Base-by-base conservation (phyloP, 192 early-diverging fungal species). In the Geranomyces variabilis region DNA sequence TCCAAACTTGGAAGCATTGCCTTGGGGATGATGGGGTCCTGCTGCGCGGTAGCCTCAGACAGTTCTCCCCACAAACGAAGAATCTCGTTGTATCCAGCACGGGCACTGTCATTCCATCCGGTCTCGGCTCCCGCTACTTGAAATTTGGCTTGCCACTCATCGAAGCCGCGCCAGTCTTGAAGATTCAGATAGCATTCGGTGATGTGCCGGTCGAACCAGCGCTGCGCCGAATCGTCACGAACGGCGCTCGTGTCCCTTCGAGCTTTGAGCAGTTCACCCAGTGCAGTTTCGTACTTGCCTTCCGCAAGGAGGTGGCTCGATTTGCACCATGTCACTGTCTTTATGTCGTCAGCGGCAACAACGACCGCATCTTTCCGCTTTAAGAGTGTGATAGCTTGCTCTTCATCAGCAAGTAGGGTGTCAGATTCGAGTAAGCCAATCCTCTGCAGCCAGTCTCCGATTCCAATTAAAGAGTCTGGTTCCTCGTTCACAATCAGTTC, bases 391-490 rank as follows among this genome's bases (percentile, higher is more conserved):
- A 60, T 33, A 8, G 17, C 6, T 15, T 53, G 51, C 4, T 3
- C 51, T 24, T 26, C 51, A 33, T 58, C 58, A 0, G 12, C 57
- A 48, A 43, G 34, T 15, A 22, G 51, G 7, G n/a, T 36, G 17
- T 75, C 66, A 21, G 30, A 28, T 58, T 77, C 58, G 33, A 29
- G 29, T n/a, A 70, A 48, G 2, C 60, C 62, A 12, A 57, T 26
- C 46, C 73, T 73, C 24, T 78, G 46, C 62, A 61, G 48, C 70
- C 72, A 75, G 24, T 28, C n/a, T 21, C 41, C 56, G 36, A 78
- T 36, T 26, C 79, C 79, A 13, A 70, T 15, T 21, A 78, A 53
- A 19, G 58, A 29, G 56, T 80, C 79, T 6, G 77, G 66, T 28
- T 80, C 79, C 14, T 56, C 49, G 12, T 79, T 47, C 33, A 21